Evolutionary conservation across 176 grass and related monocot species (phyloP), one percentile per base, ranked within the genome.

Genomic region (Musa troglodytarum): DNA sequence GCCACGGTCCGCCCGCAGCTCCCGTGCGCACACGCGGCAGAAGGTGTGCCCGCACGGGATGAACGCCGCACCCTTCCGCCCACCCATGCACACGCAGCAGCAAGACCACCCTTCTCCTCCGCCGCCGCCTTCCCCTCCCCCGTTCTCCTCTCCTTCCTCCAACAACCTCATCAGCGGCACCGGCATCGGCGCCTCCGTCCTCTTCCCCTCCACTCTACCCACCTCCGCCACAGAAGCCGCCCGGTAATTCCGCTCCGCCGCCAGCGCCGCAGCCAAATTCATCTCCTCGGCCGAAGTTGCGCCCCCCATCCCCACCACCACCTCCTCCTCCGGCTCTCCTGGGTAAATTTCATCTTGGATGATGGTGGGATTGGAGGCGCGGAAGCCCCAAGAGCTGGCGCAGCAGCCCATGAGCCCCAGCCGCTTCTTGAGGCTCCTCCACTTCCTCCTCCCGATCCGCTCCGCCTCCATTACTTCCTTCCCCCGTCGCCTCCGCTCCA

Each of bases 21-120:
- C 26, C 26, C 73, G 73, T 0, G 73, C 54, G 25, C 73, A 75
- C 15, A 49, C 15, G 54, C 73, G 54, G 54, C 73, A 61, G 25
- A 75, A 75, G 73, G 73, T 75, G 73, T 75, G 73, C 8, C 73
- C 73, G 73, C 73, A 75, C 9, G 73, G 73, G 26, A 75, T 59
- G 26, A 75, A 75, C 73, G 73, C 73, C 54, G 73, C 54, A 9
- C 73, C 73, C 52, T 75, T 75, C 73, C 54, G 73, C 73, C 54
- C 15, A 15, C 54, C 73, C 73, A 59, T 20, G n/a, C 73, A 75
- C 73, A 75, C 73, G 73, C 73, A 75, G 73, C 73, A 75, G 1
- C 73, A 55, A 5, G 54, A 75, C 73, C 26, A 59, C 24, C 54
- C 21, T 11, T 61, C 73, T 9, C 29, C 29, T 28, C 67, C 23